These are phyloP conservation scores for Mycosphaerella arachidis DNA, from an alignment of 2,329 filamentous ascomycete genomes.

Conservation along the genomic window DNA sequence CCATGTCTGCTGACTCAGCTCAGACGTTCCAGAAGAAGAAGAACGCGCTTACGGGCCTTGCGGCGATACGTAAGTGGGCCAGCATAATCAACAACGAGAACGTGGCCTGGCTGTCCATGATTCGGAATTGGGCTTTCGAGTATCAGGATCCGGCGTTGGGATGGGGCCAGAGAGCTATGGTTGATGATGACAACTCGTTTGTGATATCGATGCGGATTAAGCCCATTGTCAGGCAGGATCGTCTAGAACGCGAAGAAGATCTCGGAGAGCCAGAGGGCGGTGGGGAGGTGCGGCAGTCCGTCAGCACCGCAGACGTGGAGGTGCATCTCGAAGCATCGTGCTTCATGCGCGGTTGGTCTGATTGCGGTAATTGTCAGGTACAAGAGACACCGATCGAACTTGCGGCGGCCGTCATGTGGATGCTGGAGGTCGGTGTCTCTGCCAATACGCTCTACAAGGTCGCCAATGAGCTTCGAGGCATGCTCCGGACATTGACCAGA, in stretches of 20 bases:
- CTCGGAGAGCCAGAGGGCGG: neutral
- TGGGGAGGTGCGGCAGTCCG: neutral
- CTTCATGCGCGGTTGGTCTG: conserved; percentile 9
- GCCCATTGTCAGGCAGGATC: neutral
- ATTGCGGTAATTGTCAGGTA: conserved; percentile 4
- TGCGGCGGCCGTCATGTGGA: neutral
- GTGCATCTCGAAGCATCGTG: conserved; percentile 7
- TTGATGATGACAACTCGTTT: conserved; percentile 1
- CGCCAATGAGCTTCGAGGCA: neutral
- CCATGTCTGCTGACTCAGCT: neutral
- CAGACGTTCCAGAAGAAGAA: neutral
- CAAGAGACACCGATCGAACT: neutral
- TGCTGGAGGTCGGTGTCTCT: neutral
- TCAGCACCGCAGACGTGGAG: neutral
- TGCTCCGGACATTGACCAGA: neutral
- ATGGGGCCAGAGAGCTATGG: neutral
- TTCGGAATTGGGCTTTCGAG: conserved; percentile 13
- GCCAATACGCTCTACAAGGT: neutral
- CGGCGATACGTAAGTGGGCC: conserved; percentile 16
- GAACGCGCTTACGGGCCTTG: conserved; percentile 1
- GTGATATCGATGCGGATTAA: neutral
- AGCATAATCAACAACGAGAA: neutral
- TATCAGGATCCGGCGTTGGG: conserved; percentile 5
- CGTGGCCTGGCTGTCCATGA: conserved; percentile 7
- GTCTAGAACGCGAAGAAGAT: neutral